Base-by-base conservation (phyloP, 352 stramenopile species). In the Poterioochromonas sp. region DNA sequence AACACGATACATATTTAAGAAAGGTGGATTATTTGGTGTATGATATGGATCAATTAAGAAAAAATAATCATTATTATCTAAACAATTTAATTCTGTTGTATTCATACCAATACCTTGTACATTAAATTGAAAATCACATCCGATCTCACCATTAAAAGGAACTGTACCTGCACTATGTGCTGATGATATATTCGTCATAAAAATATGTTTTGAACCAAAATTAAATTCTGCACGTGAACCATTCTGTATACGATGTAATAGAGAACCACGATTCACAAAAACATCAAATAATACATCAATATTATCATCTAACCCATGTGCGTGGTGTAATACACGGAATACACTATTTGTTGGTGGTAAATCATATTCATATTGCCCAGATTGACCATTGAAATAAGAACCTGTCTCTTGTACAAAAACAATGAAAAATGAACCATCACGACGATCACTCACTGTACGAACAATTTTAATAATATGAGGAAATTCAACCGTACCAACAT, bases 401-500 rank as follows among this genome's bases (percentile, higher is more conserved):
- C 12, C 26, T 44, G 32, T 1, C 3, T 69, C 60, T 26, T 69
- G 41, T 26, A 43, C 39, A 44, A 69, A 5, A 43, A 43, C 22
- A 43, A n/a, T n/a, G 29, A 58, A 54, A 26, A 37, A 54, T 35
- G 37, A 34, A 40, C 65, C 65, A 58, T 74, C 65, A 53, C 11
- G 1, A 22, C 11, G 0, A 8, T 35, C 41, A 12, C 1, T 15
- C 12, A 34, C 12, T 40, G 20, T 8, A 39, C 37, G 65, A 12
- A 58, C 74, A 35, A 85, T 76, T 60, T 84, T 85, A 20, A 85
- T 73, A 20, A 84, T 8, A 76, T 85, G 82, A 11, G 80, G 80
- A 64, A 68, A 77, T 37, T 84, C 86, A 51, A 80, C 71, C 2
- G 70, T 78, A 18, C 86, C 85, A 58, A 79, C 79, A 80, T 90